A percentile compares a stretch with the other conserved stretches of the same genome.
Evolutionary conservation across 768 basidiomycete genomes (phyloP).

Genomic region (Collybia sordida): DNA sequence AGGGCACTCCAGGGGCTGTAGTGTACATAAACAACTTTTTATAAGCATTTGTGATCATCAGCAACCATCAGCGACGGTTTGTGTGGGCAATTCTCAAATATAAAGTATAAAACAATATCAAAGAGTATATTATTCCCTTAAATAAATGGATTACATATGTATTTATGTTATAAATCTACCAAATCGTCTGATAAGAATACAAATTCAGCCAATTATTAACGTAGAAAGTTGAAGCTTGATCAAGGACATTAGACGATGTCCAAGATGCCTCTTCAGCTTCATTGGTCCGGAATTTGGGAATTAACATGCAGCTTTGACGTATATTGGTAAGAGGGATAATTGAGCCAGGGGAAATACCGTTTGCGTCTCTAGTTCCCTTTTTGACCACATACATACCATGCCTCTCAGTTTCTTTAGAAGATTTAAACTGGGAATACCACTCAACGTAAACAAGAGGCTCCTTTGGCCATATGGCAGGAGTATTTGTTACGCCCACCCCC

Average conservation of each 20-base stretch:
- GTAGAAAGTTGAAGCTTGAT: constrained; percentile 15
- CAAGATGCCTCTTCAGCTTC: constrained; percentile 2
- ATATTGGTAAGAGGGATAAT: constrained; percentile 30
- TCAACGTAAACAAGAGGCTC: constrained; percentile 8
- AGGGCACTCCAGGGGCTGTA: too few relatives aligned
- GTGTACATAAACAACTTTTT: too few relatives aligned
- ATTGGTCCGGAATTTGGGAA: constrained; percentile 19
- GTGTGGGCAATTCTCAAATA: too few relatives aligned
- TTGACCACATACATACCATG: neutral
- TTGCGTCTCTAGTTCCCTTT: neutral
- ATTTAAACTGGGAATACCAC: constrained; percentile 1
- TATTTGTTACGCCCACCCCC: neutral
- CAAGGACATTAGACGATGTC: constrained; percentile 17
- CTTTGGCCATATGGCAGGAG: constrained; percentile 9
- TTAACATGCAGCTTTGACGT: constrained; percentile 29
- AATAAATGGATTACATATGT: too few relatives aligned
- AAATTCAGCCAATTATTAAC: constrained; percentile 25
- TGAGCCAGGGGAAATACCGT: constrained; percentile 6
- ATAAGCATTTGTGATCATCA: too few relatives aligned
- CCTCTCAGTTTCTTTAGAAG: neutral
- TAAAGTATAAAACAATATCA: too few relatives aligned
- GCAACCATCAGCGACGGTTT: too few relatives aligned
- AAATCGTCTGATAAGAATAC: constrained; percentile 25
- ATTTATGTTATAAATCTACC: constrained; percentile 9
- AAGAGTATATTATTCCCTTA: too few relatives aligned